Percentiles rank a stretch among this genome's conserved stretches.
phyloP scores from a whole-genome alignment of 768 basidiomycete species.

The Suillus luteus region DNA sequence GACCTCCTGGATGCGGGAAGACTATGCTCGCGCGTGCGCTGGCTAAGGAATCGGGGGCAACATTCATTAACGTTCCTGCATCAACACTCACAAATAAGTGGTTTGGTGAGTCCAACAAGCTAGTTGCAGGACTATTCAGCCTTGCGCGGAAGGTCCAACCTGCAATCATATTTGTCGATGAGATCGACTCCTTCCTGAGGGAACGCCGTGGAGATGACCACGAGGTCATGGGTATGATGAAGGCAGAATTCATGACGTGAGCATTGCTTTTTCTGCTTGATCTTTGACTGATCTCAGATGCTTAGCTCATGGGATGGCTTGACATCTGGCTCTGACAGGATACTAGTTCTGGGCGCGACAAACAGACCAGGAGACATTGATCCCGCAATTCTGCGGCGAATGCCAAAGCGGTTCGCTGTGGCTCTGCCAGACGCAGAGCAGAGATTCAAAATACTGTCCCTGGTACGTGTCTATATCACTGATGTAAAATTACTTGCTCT shows the following conservation, averaged over 20 bases:
- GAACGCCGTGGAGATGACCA: constrained; percentile 89
- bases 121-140: constrained; percentile 92
- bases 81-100: constrained; percentile 78
- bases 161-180: constrained; percentile 97
- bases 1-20: constrained; percentile 98
- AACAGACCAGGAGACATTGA: constrained; percentile 95
- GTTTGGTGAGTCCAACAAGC: constrained; percentile 92
- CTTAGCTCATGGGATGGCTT: constrained; percentile 93
- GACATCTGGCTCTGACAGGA: constrained; percentile 75
- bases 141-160: constrained; percentile 94
- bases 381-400: constrained; percentile 84
- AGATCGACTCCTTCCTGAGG: constrained; percentile 94
- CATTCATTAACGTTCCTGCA: constrained; percentile 88
- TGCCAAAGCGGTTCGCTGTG: constrained; percentile 95
- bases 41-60: constrained; percentile 95
- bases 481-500: not conserved
- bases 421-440: constrained; percentile 78
- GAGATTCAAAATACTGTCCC: constrained; percentile 76
- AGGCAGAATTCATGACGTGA: constrained; percentile 93
- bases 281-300: not conserved
- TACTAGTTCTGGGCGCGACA: constrained; percentile 92
- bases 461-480: constrained; percentile 51
- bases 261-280: constrained; percentile 30
- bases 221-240: constrained; percentile 98
- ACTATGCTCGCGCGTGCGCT: constrained; percentile 99